Conservation (phyloP, 2,329 filamentous ascomycete genomes). For the Hymenoscyphus occultus region DNA sequence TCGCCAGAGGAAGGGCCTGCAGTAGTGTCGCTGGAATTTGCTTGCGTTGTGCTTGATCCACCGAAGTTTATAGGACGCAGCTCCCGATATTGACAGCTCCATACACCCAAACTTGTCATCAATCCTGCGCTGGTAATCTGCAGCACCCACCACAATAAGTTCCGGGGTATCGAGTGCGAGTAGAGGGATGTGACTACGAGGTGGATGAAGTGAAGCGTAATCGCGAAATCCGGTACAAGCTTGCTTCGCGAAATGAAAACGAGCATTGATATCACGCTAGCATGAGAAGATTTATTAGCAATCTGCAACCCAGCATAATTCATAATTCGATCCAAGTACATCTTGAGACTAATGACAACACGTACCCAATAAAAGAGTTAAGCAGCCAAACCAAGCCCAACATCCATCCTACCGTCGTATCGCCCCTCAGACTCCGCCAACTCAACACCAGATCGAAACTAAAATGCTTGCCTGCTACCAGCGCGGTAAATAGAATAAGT, state of each 20-base stretch:
- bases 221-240: conserved; percentile 89
- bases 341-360: conserved; percentile 13
- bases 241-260: conserved; percentile 84
- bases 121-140: conserved; percentile 58
- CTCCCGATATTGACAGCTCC: conserved; percentile 89
- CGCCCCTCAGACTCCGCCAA: conserved; percentile 62
- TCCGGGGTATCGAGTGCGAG: conserved; percentile 69
- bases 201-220: conserved; percentile 84
- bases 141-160: conserved; percentile 82
- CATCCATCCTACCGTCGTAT: conserved; percentile 69
- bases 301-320: background rate
- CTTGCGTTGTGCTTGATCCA: conserved; percentile 43
- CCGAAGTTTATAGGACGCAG: conserved; percentile 86
- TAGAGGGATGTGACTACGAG: conserved; percentile 76
- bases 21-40: conserved; percentile 21
- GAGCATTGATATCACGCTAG: conserved; percentile 78
- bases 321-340: background rate
- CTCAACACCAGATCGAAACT: conserved; percentile 57
- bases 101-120: conserved; percentile 74
- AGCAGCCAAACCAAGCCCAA: conserved; percentile 65
- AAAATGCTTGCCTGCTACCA: conserved; percentile 61
- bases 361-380: conserved; percentile 62
- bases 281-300: conserved; percentile 5
- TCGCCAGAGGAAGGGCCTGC: conserved; percentile 25
- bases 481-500: conserved; percentile 64